Evolutionary conservation across 192 early-diverging fungal species (phyloP).

Genomic region (Obelidium mucronatum): DNA sequence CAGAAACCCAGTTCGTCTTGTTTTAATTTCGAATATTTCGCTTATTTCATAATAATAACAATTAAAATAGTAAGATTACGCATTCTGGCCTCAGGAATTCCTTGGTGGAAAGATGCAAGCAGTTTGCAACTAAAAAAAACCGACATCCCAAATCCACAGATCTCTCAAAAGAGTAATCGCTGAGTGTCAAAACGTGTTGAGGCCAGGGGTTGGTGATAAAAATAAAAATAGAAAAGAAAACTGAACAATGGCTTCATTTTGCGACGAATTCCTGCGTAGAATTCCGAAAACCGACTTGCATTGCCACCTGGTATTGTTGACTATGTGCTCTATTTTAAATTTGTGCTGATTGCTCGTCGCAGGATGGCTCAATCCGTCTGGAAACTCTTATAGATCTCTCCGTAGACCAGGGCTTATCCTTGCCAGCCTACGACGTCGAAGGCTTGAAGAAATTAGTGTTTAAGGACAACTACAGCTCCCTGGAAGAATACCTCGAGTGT

Average conservation of each 20-base stretch:
- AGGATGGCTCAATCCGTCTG: constrained; percentile 29
- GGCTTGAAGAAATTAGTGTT: constrained; percentile 11
- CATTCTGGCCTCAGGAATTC: neutral
- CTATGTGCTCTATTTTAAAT: neutral
- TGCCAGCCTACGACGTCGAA: constrained; percentile 9
- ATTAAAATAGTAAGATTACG: neutral
- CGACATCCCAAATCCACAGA: neutral
- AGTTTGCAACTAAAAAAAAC: neutral
- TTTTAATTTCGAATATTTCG: neutral
- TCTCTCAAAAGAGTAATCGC: neutral
- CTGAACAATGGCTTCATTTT: neutral
- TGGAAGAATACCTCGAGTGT: constrained; percentile 32
- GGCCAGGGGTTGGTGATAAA: neutral
- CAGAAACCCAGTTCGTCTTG: neutral
- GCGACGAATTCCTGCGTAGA: constrained; percentile 16
- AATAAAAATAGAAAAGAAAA: too few relatives aligned
- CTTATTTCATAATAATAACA: neutral
- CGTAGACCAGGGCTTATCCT: neutral
- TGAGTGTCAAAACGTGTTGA: neutral
- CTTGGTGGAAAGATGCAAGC: neutral
- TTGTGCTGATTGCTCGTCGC: neutral
- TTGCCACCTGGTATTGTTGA: constrained; percentile 19
- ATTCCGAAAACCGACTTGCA: constrained; percentile 31
- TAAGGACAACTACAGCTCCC: neutral
- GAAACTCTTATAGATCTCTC: constrained; percentile 19